Conservation (phyloP, 1,284 basidiomycete genomes). For the Pseudozyma pruni region DNA sequence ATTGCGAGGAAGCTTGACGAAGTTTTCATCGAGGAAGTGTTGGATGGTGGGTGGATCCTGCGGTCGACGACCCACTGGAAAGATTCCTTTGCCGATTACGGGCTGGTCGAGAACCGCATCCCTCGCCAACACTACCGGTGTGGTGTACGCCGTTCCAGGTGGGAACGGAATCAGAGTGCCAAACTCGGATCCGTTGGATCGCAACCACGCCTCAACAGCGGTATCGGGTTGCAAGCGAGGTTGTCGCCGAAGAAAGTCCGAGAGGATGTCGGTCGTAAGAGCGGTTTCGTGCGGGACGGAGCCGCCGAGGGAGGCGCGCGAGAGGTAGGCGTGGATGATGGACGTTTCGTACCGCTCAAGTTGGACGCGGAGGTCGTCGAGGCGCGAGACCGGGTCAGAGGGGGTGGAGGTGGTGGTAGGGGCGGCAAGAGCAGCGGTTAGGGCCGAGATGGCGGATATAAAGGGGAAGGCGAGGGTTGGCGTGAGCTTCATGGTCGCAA, state of each 20-base stretch:
- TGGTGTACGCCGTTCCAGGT: not conserved
- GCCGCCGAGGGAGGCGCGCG: constrained; percentile 5
- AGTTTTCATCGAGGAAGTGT: constrained; percentile 1
- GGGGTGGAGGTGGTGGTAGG: not conserved
- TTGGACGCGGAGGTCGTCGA: constrained; percentile 9
- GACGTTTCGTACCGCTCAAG: constrained; percentile 23
- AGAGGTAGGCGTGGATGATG: constrained; percentile 27
- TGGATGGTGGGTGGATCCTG: constrained; percentile 9
- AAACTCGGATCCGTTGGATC: not conserved
- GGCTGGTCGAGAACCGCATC: constrained; percentile 11
- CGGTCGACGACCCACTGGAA: constrained; percentile 22
- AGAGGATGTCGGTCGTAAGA: not conserved
- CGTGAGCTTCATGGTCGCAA: no score
- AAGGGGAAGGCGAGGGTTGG: no score
- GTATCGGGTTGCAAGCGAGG: not conserved
- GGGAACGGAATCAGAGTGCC: not conserved
- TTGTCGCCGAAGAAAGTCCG: not conserved
- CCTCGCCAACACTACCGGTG: not conserved
- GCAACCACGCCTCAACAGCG: not conserved
- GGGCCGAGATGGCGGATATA: no score
- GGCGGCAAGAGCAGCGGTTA: not conserved
- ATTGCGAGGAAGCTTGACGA: not conserved
- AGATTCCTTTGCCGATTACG: constrained; percentile 6
- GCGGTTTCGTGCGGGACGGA: not conserved
- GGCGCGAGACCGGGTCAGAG: not conserved